Evolutionary conservation across 805 yeast genomes (phyloP), one percentile per base, ranked within the genome.

Genomic region (Torulaspora indica): DNA sequence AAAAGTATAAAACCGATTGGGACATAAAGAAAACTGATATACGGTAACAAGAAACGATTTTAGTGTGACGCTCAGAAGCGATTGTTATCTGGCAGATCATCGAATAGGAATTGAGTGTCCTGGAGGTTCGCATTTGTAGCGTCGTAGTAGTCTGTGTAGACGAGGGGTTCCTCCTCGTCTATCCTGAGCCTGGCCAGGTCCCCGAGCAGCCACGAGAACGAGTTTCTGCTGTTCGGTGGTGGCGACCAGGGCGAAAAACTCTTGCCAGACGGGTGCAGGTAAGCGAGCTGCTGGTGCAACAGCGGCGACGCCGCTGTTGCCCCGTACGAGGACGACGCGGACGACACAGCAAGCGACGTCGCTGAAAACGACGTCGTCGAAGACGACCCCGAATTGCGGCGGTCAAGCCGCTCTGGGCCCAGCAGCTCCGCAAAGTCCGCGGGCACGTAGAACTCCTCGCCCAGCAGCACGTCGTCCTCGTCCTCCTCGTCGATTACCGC

Each of bases 351-450:
- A 30, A 40, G 25, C 31, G 50, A 47, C 37, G 38, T 28, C 13
- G 46, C 34, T 7, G 42, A 23, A 15, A 35, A 41, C n/a, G 43
- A 10, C 4, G 47, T 31, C 6, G 40, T 8, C 9, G 46, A 44
- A 17, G 65, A 56, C 3, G 79, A 73, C 46, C 87, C 71, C 8
- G 89, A 81, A 40, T 72, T 74, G 48, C 88, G 78, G 36, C 96
- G 73, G 54, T 82, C 70, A 15, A 84, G 64, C 59, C 89, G 96
- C 52, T 79, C 85, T 0, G 95, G 95, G 0, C 95, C 86, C 38
- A 90, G 67, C 39, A 88, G 68, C 52, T 87, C 95, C n/a, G 82
- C 77, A 30, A 89, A 67, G 23, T 90, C 78, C 5, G 82, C 79
- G 1, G 97, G 97, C 3, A 89, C 84, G 54, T 79, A 84, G 58